Conservation (phyloP, 371 early-diverging fungal species). For the Mortierella sp. region DNA sequence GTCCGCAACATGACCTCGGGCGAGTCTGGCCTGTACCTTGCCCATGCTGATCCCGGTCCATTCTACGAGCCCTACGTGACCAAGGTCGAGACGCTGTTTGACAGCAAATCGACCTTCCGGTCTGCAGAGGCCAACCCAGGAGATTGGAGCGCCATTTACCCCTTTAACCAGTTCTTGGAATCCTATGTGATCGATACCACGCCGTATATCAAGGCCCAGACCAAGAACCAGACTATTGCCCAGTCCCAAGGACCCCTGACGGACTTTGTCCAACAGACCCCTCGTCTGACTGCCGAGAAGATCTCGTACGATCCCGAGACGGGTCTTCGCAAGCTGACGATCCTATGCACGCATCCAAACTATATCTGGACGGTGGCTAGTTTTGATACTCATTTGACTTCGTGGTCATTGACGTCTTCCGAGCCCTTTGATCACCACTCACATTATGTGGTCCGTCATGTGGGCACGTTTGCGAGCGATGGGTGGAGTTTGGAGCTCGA, state of each 20-base stretch:
- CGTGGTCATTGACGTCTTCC: conserved; percentile 73
- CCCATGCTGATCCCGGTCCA: conserved; percentile 76
- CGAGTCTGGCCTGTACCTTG: conserved; percentile 68
- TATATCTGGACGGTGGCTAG: conserved; percentile 78
- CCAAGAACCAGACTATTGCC: conserved; percentile 51
- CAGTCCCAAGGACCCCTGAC: conserved; percentile 33
- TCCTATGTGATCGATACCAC: conserved; percentile 71
- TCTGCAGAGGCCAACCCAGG: conserved; percentile 57
- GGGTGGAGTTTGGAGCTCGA: conserved; percentile 66
- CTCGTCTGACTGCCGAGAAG: conserved; percentile 61
- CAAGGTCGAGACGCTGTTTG: conserved; percentile 60
- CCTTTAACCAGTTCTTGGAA: conserved; percentile 78
- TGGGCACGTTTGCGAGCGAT: conserved; percentile 72
- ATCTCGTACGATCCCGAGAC: conserved; percentile 65
- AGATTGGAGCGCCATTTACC: conserved; percentile 77
- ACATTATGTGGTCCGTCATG: conserved; percentile 75
- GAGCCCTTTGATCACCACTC: conserved; percentile 57
- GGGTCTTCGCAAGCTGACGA: conserved; percentile 65
- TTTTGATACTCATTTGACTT: conserved; percentile 72
- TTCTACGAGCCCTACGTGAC: conserved; percentile 65
- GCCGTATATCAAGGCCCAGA: conserved; percentile 62
- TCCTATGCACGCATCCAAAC: conserved; percentile 67
- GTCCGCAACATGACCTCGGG: conserved; percentile 74
- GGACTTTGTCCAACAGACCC: conserved; percentile 58
- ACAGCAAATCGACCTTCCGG: conserved; percentile 57